Conservation (phyloP, 768 basidiomycete species). For the Phylloporus rhodoxanthus region DNA sequence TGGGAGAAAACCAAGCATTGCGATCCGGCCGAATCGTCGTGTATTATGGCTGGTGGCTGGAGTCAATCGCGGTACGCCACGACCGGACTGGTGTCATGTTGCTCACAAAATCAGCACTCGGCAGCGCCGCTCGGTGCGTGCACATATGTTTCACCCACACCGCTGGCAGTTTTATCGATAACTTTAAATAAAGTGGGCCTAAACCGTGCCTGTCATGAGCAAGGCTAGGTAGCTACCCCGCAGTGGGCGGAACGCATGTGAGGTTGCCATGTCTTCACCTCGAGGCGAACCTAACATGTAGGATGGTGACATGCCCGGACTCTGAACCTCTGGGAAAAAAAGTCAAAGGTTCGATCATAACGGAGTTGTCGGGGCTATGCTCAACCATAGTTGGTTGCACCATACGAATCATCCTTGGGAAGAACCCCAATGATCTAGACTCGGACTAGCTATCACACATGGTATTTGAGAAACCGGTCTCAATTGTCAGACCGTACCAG, state of each 20-base stretch:
- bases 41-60: background rate
- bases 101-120: conserved; percentile 7
- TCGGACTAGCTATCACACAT: conserved; percentile 4
- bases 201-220: conserved; percentile 2
- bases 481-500: conserved; percentile 12
- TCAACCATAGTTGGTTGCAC: conserved; percentile 13
- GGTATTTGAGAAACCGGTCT: conserved; percentile 14
- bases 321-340: conserved; percentile 15
- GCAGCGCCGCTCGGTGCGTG: conserved; percentile 2
- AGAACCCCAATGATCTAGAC: conserved; percentile 8
- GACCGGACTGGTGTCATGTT: conserved; percentile 1
- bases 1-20: background rate
- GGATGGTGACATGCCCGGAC: conserved; percentile 8
- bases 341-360: conserved; percentile 25
- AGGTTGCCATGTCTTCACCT: conserved; percentile 6
- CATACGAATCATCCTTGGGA: conserved; percentile 6
- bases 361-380: conserved; percentile 27
- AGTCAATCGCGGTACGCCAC: conserved; percentile 11
- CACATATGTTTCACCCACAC: conserved; percentile 1
- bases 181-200: background rate
- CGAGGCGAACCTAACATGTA: conserved; percentile 5
- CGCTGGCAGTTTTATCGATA: background rate
- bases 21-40: background rate
- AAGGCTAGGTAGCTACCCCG: background rate
- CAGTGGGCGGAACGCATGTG: conserved; percentile 1